Conservation (phyloP, 2,329 filamentous ascomycete genomes). For the Calonectria leucothoes region DNA sequence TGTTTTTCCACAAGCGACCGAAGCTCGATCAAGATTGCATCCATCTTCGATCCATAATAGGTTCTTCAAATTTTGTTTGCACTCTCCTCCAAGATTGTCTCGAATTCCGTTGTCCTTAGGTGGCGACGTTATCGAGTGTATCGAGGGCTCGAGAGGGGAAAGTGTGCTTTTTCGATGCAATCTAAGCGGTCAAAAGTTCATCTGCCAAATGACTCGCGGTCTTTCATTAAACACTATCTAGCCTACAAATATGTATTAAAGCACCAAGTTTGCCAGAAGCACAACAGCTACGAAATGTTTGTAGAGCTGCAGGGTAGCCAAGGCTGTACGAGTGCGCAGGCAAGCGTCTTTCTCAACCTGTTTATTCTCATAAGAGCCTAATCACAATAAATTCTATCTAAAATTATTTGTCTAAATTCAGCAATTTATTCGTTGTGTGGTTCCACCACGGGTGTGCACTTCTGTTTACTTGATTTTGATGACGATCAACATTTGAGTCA, state of each 20-base stretch:
- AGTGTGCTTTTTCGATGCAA: not conserved
- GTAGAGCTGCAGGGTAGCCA: not conserved
- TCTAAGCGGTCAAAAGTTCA: not conserved
- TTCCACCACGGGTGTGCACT: too few species aligned
- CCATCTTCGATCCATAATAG: not conserved
- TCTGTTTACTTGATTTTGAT: too few species aligned
- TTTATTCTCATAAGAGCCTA: too few species aligned
- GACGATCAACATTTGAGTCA: too few species aligned
- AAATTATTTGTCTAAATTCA: too few species aligned
- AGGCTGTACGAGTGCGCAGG: too few species aligned
- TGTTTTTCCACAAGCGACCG: not conserved
- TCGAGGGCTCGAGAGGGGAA: not conserved
- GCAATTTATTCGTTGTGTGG: too few species aligned
- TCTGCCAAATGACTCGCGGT: not conserved
- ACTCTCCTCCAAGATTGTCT: not conserved
- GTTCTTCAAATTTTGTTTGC: not conserved
- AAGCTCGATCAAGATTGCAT: not conserved
- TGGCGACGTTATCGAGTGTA: not conserved
- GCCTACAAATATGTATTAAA: not conserved
- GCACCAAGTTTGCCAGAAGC: not conserved
- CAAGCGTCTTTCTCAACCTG: too few species aligned
- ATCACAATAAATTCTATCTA: too few species aligned
- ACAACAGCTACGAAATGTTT: too few species aligned
- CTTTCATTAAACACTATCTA: not conserved
- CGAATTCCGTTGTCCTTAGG: not conserved